A percentile compares a stretch with the other conserved stretches of the same genome.
These are phyloP conservation scores for Corynespora cassiicola DNA, from an alignment of 2,329 filamentous ascomycete genomes.

Conservation along the genomic window DNA sequence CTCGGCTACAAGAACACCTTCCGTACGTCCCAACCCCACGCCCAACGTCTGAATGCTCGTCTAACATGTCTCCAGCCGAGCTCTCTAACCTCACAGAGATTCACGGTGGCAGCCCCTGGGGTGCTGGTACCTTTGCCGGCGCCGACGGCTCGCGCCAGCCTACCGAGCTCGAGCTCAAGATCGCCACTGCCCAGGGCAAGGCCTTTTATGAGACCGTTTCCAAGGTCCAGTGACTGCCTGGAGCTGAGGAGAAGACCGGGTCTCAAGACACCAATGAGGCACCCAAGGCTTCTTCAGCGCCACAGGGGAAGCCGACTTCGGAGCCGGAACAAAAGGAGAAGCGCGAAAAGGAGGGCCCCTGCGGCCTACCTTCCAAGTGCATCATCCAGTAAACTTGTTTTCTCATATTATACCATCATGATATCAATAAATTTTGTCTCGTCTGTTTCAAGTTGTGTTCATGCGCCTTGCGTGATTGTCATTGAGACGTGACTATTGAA, in stretches of 20 bases:
- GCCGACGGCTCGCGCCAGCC: conserved; percentile 87
- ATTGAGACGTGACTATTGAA: too few species aligned
- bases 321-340: conserved; percentile 39
- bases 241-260: conserved; percentile 22
- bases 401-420: too few species aligned
- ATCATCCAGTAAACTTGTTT: conserved; percentile 67
- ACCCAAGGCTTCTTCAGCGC: conserved; percentile 38
- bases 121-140: conserved; percentile 85
- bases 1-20: conserved; percentile 89
- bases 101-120: conserved; percentile 89
- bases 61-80: conserved; percentile 41
- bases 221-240: conserved; percentile 85
- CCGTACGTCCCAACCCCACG: conserved; percentile 28
- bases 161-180: conserved; percentile 72
- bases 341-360: conserved; percentile 70
- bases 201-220: conserved; percentile 78
- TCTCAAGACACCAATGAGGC: conserved; percentile 17
- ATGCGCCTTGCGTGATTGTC: too few species aligned
- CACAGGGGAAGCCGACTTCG: conserved; percentile 25
- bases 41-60: not conserved
- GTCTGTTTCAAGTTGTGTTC: too few species aligned
- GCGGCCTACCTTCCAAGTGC: conserved; percentile 79
- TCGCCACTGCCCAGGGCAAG: conserved; percentile 85
- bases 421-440: too few species aligned
- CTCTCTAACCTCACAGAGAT: conserved; percentile 78